Base-by-base conservation (phyloP, 768 basidiomycete genomes). In the Lactifluus echinatus region DNA sequence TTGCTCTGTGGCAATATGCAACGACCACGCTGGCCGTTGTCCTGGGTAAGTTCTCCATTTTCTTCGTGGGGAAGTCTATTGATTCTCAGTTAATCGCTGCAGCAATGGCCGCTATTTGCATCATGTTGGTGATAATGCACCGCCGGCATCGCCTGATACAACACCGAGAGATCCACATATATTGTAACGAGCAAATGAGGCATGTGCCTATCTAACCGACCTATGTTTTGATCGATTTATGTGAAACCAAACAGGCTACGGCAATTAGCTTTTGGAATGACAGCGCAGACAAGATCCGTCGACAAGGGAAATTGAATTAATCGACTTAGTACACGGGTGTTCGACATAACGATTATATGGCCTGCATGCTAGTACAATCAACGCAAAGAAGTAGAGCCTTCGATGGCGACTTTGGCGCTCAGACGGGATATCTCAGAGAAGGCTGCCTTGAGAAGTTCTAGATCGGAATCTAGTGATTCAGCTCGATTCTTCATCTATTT, bases 361-460 rank as follows among this genome's bases (percentile, higher is more conserved):
- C 10, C 29, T 34, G 24, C 33, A 29, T n/a, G 36, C 23, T 21
- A 17, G 34, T 24, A 33, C 42, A 37, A 8, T 50, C 29, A 58
- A 53, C 14, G 34, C 11, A 21, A 40, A 23, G 57, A 31, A 26
- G 49, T 42, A 33, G 59, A 50, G 5, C 36, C 28, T 19, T 85
- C 85, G 19, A 77, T 68, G 4, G 83, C 77, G 8, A 86, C 77
- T 64, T 90, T 85, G 2, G 84, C 76, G 5, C 81, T 79, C 12
- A 93, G 76, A 34, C 90, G 76, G 15, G 90, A 92, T 29, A 93
- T 92, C 65, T 93, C 90, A 8, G 87, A 89, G 66, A 93, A 93
- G 0, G 89, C 89, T 19, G 74, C 81, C 66, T 80, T 80, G 44
- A 95, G 79, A 21, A 84, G 75, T 65, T 95, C 92, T 12, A 95